These are phyloP conservation scores for Aspergillus sparsus DNA, from an alignment of 495 filamentous ascomycete species.

Conservation along the genomic window DNA sequence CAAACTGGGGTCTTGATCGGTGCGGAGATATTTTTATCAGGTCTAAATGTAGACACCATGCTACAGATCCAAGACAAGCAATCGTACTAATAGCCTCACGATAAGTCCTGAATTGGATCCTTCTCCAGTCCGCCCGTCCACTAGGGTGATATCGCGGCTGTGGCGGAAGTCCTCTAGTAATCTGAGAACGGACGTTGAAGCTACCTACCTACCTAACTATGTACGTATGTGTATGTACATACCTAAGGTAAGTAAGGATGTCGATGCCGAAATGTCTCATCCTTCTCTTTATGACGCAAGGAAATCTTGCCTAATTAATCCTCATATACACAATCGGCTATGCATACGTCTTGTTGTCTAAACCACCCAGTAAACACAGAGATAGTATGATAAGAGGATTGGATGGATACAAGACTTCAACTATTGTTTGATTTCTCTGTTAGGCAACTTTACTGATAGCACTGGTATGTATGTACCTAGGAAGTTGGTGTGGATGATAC, in stretches of 20 bases:
- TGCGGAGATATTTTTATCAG: neutral
- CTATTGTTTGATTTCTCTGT: too few species aligned
- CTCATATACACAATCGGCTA: too few species aligned
- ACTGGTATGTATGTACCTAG: too few species aligned
- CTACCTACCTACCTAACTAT: neutral
- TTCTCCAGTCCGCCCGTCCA: slow-evolving; percentile 11
- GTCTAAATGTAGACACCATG: too few species aligned
- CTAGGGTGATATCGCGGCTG: slow-evolving; percentile 30
- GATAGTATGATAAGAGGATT: too few species aligned
- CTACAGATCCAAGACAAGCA: neutral
- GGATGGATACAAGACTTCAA: too few species aligned
- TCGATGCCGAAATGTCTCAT: slow-evolving; percentile 13
- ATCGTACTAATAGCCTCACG: neutral
- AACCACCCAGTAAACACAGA: too few species aligned
- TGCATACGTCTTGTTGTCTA: too few species aligned
- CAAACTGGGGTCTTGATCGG: neutral
- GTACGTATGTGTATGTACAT: too few species aligned
- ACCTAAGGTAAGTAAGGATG: slow-evolving; percentile 5
- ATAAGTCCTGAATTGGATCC: slow-evolving; percentile 6
- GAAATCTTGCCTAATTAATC: neutral
- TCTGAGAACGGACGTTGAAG: slow-evolving; percentile 2
- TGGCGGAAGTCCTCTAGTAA: slow-evolving; percentile 24
- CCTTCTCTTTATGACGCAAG: slow-evolving; percentile 17
- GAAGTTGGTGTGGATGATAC: too few species aligned
- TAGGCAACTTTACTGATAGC: too few species aligned